Evolutionary conservation across 768 basidiomycete species (phyloP).

Genomic region (Calocera viscosa): DNA sequence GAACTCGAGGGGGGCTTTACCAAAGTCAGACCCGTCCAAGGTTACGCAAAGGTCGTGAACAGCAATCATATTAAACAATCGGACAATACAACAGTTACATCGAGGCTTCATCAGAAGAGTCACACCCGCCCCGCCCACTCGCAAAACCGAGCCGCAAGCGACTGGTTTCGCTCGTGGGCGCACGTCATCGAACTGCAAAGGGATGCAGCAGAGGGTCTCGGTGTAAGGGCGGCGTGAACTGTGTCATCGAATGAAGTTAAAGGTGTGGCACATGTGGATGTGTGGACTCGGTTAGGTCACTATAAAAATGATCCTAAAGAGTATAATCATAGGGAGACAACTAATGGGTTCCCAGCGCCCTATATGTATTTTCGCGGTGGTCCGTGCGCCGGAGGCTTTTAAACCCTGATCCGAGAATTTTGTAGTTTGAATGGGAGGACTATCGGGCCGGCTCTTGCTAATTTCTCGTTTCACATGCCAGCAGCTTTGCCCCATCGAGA

Average conservation of each 20-base stretch:
- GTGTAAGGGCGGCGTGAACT: slow-evolving; percentile 8
- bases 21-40: no score
- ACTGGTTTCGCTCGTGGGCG: not conserved
- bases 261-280: slow-evolving; percentile 7
- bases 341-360: not conserved
- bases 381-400: not conserved
- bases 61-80: no score
- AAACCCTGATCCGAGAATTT: not conserved
- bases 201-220: not conserved
- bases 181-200: slow-evolving; percentile 8
- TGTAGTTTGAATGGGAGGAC: not conserved
- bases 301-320: slow-evolving; percentile 10
- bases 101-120: slow-evolving; percentile 5
- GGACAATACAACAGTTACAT: no score
- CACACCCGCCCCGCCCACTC: slow-evolving; percentile 4
- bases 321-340: slow-evolving; percentile 2
- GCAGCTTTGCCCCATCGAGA: not conserved
- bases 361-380: not conserved
- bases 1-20: no score
- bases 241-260: slow-evolving; percentile 7
- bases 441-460: not conserved
- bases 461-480: not conserved
- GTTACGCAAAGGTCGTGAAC: no score
- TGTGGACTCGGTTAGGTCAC: slow-evolving; percentile 8
- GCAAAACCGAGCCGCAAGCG: slow-evolving; percentile 6